Base-by-base conservation (phyloP, 2,329 filamentous ascomycete genomes). In the Sporothrix euskadiensis region DNA sequence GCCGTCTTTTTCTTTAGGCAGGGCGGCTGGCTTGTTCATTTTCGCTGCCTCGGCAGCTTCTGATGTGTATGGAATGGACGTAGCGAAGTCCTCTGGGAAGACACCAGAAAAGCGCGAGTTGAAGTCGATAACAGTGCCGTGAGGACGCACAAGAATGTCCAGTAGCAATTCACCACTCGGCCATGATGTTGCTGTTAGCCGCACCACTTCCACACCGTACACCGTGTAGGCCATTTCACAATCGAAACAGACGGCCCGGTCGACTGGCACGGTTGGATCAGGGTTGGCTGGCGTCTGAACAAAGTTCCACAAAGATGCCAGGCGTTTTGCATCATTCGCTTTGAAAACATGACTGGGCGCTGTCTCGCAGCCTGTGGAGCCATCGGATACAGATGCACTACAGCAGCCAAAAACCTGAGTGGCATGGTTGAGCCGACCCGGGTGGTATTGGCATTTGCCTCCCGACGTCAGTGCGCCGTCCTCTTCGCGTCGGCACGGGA, bases 221-320 rank as follows among this genome's bases (percentile, higher is more conserved):
- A 93, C 92, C 0, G 97, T 99, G 79, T 97, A 98, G 4, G 93
- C 93, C 96, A 99, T 99, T 80, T 99, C 96, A 78, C 96, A 98
- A 80, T 99, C 96, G 78, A 99, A 95, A 76, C 90, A 92, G 12
- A 98, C 89, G 2, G 92, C 93, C 49, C 88, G 88, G 71, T 87
- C 83, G 1, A 81, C 78, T 0, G 84, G 83, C 1, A 83, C 85
- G 1, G 82, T 78, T 1, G 83, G 80, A 1, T 82, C 78, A 0
- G 83, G 80, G 76, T 94, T 94, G 14, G 85, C 82, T 0, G 94
- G 94, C 0, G 96, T 98, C 75, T 88, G 82, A 73, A 89, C 87
- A 80, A 97, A 99, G 70, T 95, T 94, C 78, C 97, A 86, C 3
- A 95, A 83, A 0, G 90, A 84, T 0, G 94, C 94, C 35, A 99